phyloP scores from a whole-genome alignment of 2,329 filamentous ascomycete genomes.

The Penicillium sp. region DNA sequence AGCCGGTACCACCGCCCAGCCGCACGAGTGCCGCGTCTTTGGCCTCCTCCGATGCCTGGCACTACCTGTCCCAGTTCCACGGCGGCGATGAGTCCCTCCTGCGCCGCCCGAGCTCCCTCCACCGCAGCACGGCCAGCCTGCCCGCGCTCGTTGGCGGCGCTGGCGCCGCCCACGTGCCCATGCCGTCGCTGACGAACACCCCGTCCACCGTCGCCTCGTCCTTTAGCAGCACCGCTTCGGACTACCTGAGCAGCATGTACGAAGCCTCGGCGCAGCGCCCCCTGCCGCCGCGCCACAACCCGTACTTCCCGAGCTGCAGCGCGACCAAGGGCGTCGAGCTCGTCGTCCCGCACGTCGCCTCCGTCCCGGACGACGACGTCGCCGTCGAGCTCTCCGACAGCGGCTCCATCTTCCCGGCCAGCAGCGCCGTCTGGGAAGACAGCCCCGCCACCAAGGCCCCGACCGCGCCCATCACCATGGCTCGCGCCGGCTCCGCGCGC shows the following conservation, averaged over 20 bases:
- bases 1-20: constrained; percentile 41
- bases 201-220: constrained; percentile 42
- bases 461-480: constrained; percentile 13
- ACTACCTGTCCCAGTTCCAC: constrained; percentile 47
- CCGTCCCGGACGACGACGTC: constrained; percentile 13
- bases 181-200: constrained; percentile 38
- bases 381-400: constrained; percentile 20
- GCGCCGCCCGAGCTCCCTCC: constrained; percentile 18
- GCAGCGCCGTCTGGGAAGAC: constrained; percentile 30
- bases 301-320: constrained; percentile 34
- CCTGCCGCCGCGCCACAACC: constrained; percentile 42
- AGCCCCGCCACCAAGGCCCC: constrained; percentile 12
- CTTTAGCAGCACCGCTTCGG: constrained; percentile 36
- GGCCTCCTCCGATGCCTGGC: constrained; percentile 43
- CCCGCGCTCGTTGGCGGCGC: constrained; percentile 29
- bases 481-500: no score
- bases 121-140: constrained; percentile 35
- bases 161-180: constrained; percentile 9
- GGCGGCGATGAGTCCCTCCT: constrained; percentile 20
- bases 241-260: constrained; percentile 31
- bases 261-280: constrained; percentile 33
- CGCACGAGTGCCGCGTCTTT: constrained; percentile 15
- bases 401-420: constrained; percentile 31
- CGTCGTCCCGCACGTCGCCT: constrained; percentile 40
- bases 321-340: constrained; percentile 39